Evolutionary conservation across 2,329 filamentous ascomycete genomes (phyloP).

Genomic region (Sporothrix globosa): DNA sequence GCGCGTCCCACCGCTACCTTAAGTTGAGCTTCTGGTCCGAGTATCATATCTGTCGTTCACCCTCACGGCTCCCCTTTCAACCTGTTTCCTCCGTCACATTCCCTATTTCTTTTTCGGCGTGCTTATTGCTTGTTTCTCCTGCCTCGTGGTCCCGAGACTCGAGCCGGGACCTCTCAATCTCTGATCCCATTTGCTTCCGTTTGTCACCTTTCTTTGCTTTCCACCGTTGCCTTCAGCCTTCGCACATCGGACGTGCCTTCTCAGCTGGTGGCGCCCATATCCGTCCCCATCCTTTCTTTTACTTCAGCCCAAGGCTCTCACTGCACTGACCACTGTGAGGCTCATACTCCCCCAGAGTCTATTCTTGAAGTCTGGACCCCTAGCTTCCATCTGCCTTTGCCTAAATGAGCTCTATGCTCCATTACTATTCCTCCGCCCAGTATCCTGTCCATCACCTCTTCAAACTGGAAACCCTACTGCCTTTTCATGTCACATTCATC

Average conservation of each 20-base stretch:
- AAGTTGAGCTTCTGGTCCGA: neutral
- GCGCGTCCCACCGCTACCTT: neutral
- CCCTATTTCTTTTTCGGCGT: neutral
- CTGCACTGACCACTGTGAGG: slow-evolving; percentile 10
- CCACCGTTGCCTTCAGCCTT: neutral
- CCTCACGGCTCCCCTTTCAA: neutral
- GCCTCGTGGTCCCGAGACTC: neutral
- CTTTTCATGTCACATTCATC: slow-evolving; percentile 1
- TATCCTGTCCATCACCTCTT: neutral
- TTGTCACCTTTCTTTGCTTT: no score
- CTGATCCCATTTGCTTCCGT: no score
- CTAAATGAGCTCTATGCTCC: slow-evolving; percentile 7
- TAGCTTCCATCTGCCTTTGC: slow-evolving; percentile 9
- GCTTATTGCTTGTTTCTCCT: neutral
- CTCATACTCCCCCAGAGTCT: slow-evolving; percentile 3
- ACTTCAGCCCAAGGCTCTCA: slow-evolving; percentile 1
- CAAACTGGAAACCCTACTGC: slow-evolving; percentile 4
- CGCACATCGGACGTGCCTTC: neutral
- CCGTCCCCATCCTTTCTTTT: neutral
- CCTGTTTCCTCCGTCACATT: neutral
- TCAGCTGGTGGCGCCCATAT: neutral
- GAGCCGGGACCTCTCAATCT: neutral
- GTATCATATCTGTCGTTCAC: neutral
- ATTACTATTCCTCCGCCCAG: slow-evolving; percentile 4
- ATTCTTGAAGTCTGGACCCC: neutral